Evolutionary conservation across 2,329 filamentous ascomycete species (phyloP).

Genomic region (Aspergillus versicolor): DNA sequence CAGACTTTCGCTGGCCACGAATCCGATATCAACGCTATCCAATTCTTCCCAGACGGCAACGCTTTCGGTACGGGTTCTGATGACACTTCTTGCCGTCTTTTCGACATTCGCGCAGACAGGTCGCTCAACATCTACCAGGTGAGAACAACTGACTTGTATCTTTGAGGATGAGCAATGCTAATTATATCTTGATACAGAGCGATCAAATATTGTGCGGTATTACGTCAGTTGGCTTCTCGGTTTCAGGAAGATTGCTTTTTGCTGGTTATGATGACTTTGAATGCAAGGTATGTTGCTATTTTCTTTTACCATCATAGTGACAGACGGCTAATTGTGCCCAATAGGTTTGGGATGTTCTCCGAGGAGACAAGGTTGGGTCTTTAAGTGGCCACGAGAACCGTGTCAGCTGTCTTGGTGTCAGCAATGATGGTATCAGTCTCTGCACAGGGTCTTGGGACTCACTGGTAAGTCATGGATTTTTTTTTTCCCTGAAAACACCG

Average conservation of each 20-base stretch:
- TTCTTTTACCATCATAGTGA: background rate
- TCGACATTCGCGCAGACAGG: conserved; percentile 94
- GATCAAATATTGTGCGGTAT: conserved; percentile 97
- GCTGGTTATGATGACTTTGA: conserved; percentile 99
- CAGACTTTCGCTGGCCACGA: conserved; percentile 98
- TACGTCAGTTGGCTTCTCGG: conserved; percentile 95
- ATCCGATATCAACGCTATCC: conserved; percentile 98
- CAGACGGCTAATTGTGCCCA: conserved; percentile 12
- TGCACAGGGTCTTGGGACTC: conserved; percentile 99
- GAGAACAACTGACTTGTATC: conserved; percentile 28
- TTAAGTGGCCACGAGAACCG: conserved; percentile 97
- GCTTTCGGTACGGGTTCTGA: conserved; percentile 98
- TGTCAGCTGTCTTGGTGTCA: conserved; percentile 96
- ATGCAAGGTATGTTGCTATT: conserved; percentile 76
- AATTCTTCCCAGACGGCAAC: conserved; percentile 98
- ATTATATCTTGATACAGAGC: conserved; percentile 59
- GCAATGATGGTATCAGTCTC: conserved; percentile 98
- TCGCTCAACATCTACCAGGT: conserved; percentile 69
- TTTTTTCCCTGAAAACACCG: background rate
- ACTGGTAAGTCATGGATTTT: conserved; percentile 65
- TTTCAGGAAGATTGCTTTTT: conserved; percentile 91
- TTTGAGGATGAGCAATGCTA: background rate
- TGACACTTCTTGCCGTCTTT: conserved; percentile 93
- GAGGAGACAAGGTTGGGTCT: conserved; percentile 94
- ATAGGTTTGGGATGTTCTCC: conserved; percentile 96